Percentiles rank a stretch among this genome's conserved stretches.
phyloP scores from a whole-genome alignment of 73 alveolate genomes.

The Stentor coeruleus region DNA sequence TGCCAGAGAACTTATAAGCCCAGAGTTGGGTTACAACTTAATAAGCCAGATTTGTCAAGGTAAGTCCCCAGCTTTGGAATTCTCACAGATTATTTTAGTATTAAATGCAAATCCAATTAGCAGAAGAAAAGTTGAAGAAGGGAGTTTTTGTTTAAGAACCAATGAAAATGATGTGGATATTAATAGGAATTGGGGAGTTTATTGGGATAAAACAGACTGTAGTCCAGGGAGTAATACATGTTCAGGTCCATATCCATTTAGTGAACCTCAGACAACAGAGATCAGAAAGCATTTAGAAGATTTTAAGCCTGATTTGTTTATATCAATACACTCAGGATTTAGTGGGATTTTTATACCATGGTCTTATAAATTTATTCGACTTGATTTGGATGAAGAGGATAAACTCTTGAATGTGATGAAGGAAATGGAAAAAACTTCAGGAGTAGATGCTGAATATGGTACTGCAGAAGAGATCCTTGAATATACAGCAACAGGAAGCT shows the following conservation, averaged over 20 bases:
- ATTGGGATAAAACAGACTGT: conserved; percentile 43
- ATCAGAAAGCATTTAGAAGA: conserved; percentile 32
- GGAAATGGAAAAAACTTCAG: conserved; percentile 28
- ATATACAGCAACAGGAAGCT: conserved; percentile 55
- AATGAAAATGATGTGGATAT: conserved; percentile 58
- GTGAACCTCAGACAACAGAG: conserved; percentile 57
- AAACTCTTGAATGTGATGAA: conserved; percentile 27
- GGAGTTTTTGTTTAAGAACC: conserved; percentile 57
- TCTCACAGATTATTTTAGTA: conserved; percentile 34
- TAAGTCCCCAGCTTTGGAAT: conserved; percentile 26
- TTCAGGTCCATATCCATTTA: conserved; percentile 56
- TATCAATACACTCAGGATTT: conserved; percentile 48
- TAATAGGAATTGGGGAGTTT: conserved; percentile 63
- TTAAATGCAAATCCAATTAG: conserved; percentile 58
- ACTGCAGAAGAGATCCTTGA: conserved; percentile 50
- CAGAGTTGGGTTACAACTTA: conserved; percentile 57
- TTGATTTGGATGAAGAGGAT: conserved; percentile 33
- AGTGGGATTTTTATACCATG: conserved; percentile 19
- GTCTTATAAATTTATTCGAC: conserved; percentile 38
- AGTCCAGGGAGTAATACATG: neutral
- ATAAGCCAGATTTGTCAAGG: conserved; percentile 27
- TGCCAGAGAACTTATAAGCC: conserved; percentile 62
- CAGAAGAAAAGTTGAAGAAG: conserved; percentile 53
- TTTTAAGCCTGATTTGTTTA: conserved; percentile 49
- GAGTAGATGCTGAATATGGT: conserved; percentile 50